Evolutionary conservation across 495 filamentous ascomycete species (phyloP), one percentile per base, ranked within the genome.

Genomic region (Penicillium chermesinum): DNA sequence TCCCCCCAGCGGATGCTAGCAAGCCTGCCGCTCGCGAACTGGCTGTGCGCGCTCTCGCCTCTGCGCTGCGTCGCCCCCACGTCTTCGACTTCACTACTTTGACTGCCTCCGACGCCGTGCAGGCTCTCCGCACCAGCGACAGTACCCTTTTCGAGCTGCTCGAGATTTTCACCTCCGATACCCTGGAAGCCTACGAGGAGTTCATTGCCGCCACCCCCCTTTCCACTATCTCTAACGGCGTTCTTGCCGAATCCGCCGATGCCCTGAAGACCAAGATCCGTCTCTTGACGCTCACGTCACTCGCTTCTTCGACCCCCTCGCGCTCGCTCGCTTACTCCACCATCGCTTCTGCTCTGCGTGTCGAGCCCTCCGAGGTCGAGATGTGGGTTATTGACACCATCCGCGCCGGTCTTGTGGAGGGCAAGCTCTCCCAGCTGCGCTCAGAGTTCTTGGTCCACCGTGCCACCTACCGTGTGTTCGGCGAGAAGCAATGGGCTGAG

Each of bases 371-470:
- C 47, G 89, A 96, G 38, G 88, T 96, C 8, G 93, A 98, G 77
- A 85, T 89, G 78, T 98, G 93, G 93, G 86, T 95, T 42, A 98
- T 98, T 54, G 94, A 98, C 67, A 89, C 91, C 41, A 95, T 98
- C 68, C 87, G 94, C 34, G 88, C 90, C 34, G 87, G 88, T 27
- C 83, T 98, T 15, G 86, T 97, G 42, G 93, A 98, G 73, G 93
- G 93, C 52, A 91, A 93, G 67, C 78, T 99, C 41, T 88, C 83
- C 17, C 93, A 99, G 72, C 78, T 89, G 58, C 88, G 88, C 53
- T 81, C 89, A 62, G 85, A 89, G 20, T 97, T 99, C 78, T 74
- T 96, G 12, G 87, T 99, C 36, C 93, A 99, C 73, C 79, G 89
- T 50, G 88, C 87, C 53, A 94, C 89, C 46, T 95, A 96, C 77